A percentile compares a stretch with the other conserved stretches of the same genome.
Conservation (phyloP, 2,329 filamentous ascomycete species). For the Paraphoma sp. region DNA sequence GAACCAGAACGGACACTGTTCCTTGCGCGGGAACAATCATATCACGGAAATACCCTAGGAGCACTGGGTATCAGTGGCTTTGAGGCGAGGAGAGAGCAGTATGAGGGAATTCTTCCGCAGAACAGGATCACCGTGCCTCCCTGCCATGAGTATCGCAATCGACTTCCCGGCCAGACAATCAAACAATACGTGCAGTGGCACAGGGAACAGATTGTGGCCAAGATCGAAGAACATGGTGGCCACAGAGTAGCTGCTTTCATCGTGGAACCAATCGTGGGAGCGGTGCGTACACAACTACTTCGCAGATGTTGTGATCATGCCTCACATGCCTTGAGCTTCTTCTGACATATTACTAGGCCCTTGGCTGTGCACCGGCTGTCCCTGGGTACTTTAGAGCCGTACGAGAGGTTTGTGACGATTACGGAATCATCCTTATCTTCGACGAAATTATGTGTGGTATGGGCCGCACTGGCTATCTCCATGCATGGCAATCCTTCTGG, state of each 20-base stretch:
- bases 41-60: slow-evolving; percentile 75
- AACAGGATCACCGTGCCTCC: slow-evolving; percentile 69
- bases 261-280: slow-evolving; percentile 75
- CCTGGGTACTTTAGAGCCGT: slow-evolving; percentile 74
- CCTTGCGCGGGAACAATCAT: slow-evolving; percentile 70
- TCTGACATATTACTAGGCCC: slow-evolving; percentile 51
- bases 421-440: slow-evolving; percentile 77
- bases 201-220: slow-evolving; percentile 69
- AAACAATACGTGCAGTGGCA: slow-evolving; percentile 67
- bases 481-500: slow-evolving; percentile 61
- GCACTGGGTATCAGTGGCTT: slow-evolving; percentile 71
- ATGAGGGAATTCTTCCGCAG: slow-evolving; percentile 63
- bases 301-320: neutral
- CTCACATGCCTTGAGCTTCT: neutral
- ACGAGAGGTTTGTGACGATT: slow-evolving; percentile 69
- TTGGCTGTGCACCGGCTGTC: slow-evolving; percentile 72
- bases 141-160: slow-evolving; percentile 70
- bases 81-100: slow-evolving; percentile 64
- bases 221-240: slow-evolving; percentile 68
- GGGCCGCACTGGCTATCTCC: slow-evolving; percentile 64
- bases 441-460: slow-evolving; percentile 80
- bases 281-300: slow-evolving; percentile 57
- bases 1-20: slow-evolving; percentile 65
- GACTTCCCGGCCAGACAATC: slow-evolving; percentile 59
- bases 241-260: slow-evolving; percentile 71